A percentile compares a stretch with the other conserved stretches of the same genome.
phyloP scores from a whole-genome alignment of 306 rosid genomes.

The Erythrophleum fordii region DNA sequence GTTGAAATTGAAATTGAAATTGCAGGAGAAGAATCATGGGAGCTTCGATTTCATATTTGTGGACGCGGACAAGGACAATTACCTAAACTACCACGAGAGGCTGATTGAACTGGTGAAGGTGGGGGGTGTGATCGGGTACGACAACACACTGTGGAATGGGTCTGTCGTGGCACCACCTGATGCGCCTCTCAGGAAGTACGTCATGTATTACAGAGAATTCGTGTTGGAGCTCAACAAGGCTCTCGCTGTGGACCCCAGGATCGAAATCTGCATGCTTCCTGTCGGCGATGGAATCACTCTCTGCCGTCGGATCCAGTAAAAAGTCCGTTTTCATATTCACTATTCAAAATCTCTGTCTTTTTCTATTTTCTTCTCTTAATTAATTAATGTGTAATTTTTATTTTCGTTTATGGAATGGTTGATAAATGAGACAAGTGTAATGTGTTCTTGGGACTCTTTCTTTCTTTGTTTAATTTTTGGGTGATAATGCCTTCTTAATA shows the following conservation, averaged over 20 bases:
- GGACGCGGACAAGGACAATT: slow-evolving; percentile 92
- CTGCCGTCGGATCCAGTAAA: slow-evolving; percentile 75
- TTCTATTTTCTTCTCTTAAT: too few species aligned
- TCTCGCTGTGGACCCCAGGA: slow-evolving; percentile 79
- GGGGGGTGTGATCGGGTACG: slow-evolving; percentile 89
- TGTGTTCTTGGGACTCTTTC: background rate
- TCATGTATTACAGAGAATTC: slow-evolving; percentile 76
- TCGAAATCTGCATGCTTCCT: slow-evolving; percentile 86
- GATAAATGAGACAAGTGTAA: background rate
- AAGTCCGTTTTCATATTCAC: background rate
- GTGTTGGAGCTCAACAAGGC: slow-evolving; percentile 88
- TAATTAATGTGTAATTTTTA: background rate
- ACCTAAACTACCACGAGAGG: slow-evolving; percentile 87
- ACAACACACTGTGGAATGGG: slow-evolving; percentile 93
- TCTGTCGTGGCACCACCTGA: slow-evolving; percentile 87
- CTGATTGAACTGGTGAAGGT: slow-evolving; percentile 74
- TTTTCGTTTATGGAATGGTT: background rate
- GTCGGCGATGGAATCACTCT: slow-evolving; percentile 91
- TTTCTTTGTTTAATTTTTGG: too few species aligned
- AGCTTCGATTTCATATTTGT: slow-evolving; percentile 79
- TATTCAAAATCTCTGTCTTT: too few species aligned
- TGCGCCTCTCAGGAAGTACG: slow-evolving; percentile 73
- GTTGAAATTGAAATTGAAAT: background rate
- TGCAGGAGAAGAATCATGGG: slow-evolving; percentile 73
- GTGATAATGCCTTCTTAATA: too few species aligned